Percentiles rank a stretch among this genome's conserved stretches.
Evolutionary conservation across 2,329 filamentous ascomycete genomes (phyloP).

Genomic region (Penicillium frequentans): DNA sequence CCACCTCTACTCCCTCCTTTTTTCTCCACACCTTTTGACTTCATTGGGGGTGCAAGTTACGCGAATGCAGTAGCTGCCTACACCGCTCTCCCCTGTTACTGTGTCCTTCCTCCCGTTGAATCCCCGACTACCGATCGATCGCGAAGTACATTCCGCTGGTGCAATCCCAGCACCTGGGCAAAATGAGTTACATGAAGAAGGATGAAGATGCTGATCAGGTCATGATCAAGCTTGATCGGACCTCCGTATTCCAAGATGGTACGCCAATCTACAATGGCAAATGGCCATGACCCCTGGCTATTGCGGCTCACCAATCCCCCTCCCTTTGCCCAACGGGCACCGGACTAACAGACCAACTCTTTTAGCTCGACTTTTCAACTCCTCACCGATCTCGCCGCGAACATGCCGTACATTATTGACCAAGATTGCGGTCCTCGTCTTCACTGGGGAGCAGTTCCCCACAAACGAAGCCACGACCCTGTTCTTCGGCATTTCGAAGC

Average conservation of each 20-base stretch:
- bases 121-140: slow-evolving; percentile 22
- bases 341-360: slow-evolving; percentile 14
- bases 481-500: slow-evolving; percentile 98
- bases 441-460: slow-evolving; percentile 95
- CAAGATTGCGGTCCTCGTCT: slow-evolving; percentile 93
- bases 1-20: slow-evolving; percentile 12
- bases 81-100: slow-evolving; percentile 24
- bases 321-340: background rate
- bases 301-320: slow-evolving; percentile 20
- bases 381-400: slow-evolving; percentile 91
- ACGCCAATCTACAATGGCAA: slow-evolving; percentile 31
- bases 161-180: slow-evolving; percentile 35
- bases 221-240: slow-evolving; percentile 96
- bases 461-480: slow-evolving; percentile 96
- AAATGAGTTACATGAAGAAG: slow-evolving; percentile 97
- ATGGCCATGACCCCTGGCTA: slow-evolving; percentile 16
- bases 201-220: slow-evolving; percentile 94
- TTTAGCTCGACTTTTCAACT: slow-evolving; percentile 94
- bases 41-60: slow-evolving; percentile 16
- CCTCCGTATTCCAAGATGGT: slow-evolving; percentile 99
- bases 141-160: slow-evolving; percentile 27
- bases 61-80: slow-evolving; percentile 24
- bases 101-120: slow-evolving; percentile 25
- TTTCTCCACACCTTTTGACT: background rate
- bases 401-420: slow-evolving; percentile 96